A percentile compares a stretch with the other conserved stretches of the same genome.
phyloP scores from a whole-genome alignment of 2,329 filamentous ascomycete genomes.

The Paraphaeosphaeria sporulosa region DNA sequence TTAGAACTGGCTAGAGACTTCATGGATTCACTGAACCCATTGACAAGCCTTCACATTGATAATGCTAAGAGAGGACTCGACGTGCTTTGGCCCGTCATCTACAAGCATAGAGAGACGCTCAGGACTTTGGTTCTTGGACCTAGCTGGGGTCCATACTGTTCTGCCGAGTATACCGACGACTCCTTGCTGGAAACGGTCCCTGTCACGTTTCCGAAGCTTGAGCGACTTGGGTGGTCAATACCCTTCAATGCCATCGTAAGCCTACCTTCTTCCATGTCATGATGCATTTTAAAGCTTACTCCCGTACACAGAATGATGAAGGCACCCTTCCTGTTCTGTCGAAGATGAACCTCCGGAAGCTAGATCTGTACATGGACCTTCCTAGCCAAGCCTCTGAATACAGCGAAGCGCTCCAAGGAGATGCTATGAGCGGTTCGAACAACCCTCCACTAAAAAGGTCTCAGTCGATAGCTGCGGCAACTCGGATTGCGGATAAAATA shows the following conservation, averaged over 20 bases:
- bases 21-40: neutral
- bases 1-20: neutral
- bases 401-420: neutral
- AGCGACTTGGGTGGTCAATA: neutral
- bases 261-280: neutral
- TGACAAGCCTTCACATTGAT: slow-evolving; percentile 9
- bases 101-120: slow-evolving; percentile 17
- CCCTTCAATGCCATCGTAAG: neutral
- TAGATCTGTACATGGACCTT: slow-evolving; percentile 18
- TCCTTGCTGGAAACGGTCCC: neutral
- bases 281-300: no score
- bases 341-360: slow-evolving; percentile 8
- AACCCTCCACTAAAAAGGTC: slow-evolving; percentile 1
- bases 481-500: slow-evolving; percentile 11
- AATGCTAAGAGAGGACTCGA: neutral
- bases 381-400: slow-evolving; percentile 1
- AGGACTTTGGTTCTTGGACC: slow-evolving; percentile 11
- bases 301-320: slow-evolving; percentile 1
- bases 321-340: slow-evolving; percentile 7
- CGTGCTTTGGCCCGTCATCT: slow-evolving; percentile 17
- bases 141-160: neutral
- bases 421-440: neutral
- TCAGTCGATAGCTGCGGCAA: slow-evolving; percentile 2
- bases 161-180: neutral
- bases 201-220: neutral